A percentile compares a stretch with the other conserved stretches of the same genome.
phyloP scores from a whole-genome alignment of 1,284 basidiomycete species.

The Ganoderma leucocontextum region DNA sequence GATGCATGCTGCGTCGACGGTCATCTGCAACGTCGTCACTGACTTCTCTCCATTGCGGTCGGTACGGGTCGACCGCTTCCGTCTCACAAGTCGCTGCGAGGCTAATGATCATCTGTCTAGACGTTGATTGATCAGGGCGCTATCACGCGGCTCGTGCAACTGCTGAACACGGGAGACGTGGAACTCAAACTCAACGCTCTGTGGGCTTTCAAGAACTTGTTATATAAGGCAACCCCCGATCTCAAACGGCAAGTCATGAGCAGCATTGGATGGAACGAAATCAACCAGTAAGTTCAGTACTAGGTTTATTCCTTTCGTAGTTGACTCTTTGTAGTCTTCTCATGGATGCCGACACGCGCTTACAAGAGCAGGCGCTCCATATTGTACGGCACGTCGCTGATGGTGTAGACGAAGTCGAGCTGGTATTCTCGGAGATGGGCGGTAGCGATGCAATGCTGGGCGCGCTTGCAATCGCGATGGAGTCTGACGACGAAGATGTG shows the following conservation, averaged over 20 bases:
- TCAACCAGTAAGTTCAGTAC: slow-evolving; percentile 54
- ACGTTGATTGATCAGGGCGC: slow-evolving; percentile 70
- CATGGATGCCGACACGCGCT: slow-evolving; percentile 54
- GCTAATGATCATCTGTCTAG: slow-evolving; percentile 43
- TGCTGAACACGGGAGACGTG: slow-evolving; percentile 61
- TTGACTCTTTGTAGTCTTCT: slow-evolving; percentile 50
- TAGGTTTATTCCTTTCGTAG: neutral
- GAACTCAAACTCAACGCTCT: slow-evolving; percentile 72
- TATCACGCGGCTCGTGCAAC: slow-evolving; percentile 66
- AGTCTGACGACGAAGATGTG: slow-evolving; percentile 58
- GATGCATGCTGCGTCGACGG: slow-evolving; percentile 74
- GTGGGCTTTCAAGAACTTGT: slow-evolving; percentile 85
- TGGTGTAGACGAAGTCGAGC: slow-evolving; percentile 64
- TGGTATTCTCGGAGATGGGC: slow-evolving; percentile 63
- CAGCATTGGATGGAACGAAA: slow-evolving; percentile 66
- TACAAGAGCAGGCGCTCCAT: slow-evolving; percentile 74
- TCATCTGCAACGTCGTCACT: slow-evolving; percentile 86
- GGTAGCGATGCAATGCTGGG: slow-evolving; percentile 54
- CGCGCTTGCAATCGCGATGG: slow-evolving; percentile 55
- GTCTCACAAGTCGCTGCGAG: neutral
- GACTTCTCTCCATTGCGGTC: slow-evolving; percentile 85
- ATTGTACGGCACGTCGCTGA: slow-evolving; percentile 71
- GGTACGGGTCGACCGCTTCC: slow-evolving; percentile 50
- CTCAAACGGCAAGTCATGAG: slow-evolving; percentile 73
- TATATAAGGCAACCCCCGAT: slow-evolving; percentile 65